Evolutionary conservation across 148 eudicot species (phyloP).

Genomic region (Silene conica): DNA sequence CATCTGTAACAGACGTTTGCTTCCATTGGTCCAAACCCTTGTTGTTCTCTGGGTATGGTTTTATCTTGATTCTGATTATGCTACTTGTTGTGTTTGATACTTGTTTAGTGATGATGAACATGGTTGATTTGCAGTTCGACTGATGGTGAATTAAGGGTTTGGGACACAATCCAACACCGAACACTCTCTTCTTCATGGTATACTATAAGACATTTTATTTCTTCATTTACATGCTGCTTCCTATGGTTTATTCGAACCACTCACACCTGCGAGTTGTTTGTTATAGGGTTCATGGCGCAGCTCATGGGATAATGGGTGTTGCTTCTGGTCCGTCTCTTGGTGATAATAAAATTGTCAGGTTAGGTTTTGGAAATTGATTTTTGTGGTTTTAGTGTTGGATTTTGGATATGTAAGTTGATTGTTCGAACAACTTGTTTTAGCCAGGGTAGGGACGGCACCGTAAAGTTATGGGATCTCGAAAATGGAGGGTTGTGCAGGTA

Average conservation of each 20-base stretch:
- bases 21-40: conserved; percentile 67
- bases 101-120: not conserved
- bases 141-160: conserved; percentile 84
- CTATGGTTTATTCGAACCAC: not conserved
- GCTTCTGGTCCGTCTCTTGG: conserved; percentile 57
- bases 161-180: conserved; percentile 74
- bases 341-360: conserved; percentile 64
- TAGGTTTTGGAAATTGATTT: not conserved
- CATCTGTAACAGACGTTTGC: conserved; percentile 77
- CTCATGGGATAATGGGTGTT: conserved; percentile 68
- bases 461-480: conserved; percentile 72
- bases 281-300: conserved; percentile 72
- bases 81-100: no score
- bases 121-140: conserved; percentile 48
- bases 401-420: conserved; percentile 4
- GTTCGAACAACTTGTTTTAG: conserved; percentile 29
- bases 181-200: conserved; percentile 79
- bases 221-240: not conserved
- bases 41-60: conserved; percentile 61
- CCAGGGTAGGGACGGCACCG: conserved; percentile 90
- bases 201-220: not conserved
- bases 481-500: conserved; percentile 73
- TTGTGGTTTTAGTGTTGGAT: conserved; percentile 1
- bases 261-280: conserved; percentile 8
- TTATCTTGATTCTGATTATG: not conserved